Base-by-base conservation (phyloP, 768 basidiomycete species). In the Boletus sp. region DNA sequence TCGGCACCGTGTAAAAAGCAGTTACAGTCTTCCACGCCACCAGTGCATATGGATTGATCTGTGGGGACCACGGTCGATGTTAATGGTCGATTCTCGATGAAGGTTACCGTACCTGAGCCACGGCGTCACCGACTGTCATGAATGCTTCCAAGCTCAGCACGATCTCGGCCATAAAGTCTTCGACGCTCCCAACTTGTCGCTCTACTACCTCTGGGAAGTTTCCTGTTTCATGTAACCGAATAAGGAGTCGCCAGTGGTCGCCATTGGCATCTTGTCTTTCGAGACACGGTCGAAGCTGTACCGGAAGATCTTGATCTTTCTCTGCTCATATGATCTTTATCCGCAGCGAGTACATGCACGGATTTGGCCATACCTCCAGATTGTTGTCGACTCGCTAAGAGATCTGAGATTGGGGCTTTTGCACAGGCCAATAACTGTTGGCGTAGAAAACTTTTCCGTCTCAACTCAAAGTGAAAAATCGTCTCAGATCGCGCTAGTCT, bases 1-100 rank as follows among this genome's bases (percentile, higher is more conserved):
- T 23, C 14, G 17, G 51, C 34, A 70, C 69, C 62, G 44, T 60
- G 53, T 72, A 72, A 35, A 71, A 55, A 14, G 55, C 60, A n/a
- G 64, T 60, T 10, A 55, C 60, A 6, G 52, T 25, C 58, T 57
- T 71, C 71, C 71, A 70, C 9, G 69, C 61, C 19, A 72, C 27
- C 27, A 61, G 59, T 38, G 56, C 52, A 32, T 62, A 63, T 13
- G 70, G 70, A 52, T 70, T 34, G 17, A 70, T 19, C 69, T 70
- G 41, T 1, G 19, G 27, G 11, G 6, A 14, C 4, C 1, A 9
- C 10, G 17, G 14, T 63, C 6, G 30, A 25, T n/a, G 17, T 21
- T 9, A 19, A 38, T 14, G n/a, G 13, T 37, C 4, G 6, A 38
- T 14, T 23, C 29, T 30, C 25, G 1, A 34, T 11, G 27, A 40